A percentile compares a stretch with the other conserved stretches of the same genome.
These are phyloP conservation scores for Aspergillus latus DNA, from an alignment of 2,329 filamentous ascomycete species.

Conservation along the genomic window DNA sequence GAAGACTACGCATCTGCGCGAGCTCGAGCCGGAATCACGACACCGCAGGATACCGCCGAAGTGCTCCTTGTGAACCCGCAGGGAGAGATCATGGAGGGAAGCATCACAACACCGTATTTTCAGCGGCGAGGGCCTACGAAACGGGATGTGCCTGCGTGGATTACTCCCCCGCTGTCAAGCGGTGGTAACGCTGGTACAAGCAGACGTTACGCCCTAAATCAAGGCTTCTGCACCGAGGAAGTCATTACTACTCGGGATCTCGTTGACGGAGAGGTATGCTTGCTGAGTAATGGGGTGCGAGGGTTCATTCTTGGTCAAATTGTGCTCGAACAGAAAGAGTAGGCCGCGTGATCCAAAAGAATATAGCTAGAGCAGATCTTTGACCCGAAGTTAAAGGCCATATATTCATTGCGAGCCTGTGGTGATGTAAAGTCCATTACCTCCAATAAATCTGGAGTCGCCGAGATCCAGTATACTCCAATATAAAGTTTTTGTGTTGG, in stretches of 20 bases:
- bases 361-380: too few species aligned
- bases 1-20: constrained; percentile 71
- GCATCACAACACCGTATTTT: constrained; percentile 79
- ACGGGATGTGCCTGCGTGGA: constrained; percentile 59
- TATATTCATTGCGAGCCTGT: too few species aligned
- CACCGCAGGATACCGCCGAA: constrained; percentile 55
- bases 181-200: constrained; percentile 84
- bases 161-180: constrained; percentile 73
- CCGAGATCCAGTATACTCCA: too few species aligned
- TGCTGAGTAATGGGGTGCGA: constrained; percentile 84
- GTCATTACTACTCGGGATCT: constrained; percentile 61
- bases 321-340: constrained; percentile 12
- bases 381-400: too few species aligned
- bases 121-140: constrained; percentile 44
- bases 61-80: constrained; percentile 70
- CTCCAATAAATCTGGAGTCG: too few species aligned
- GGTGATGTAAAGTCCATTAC: too few species aligned
- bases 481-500: too few species aligned
- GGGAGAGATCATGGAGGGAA: constrained; percentile 78
- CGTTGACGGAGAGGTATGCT: constrained; percentile 72
- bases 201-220: constrained; percentile 76
- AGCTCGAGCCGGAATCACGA: constrained; percentile 56
- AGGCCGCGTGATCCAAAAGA: too few species aligned
- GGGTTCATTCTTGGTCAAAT: constrained; percentile 63
- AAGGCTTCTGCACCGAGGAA: constrained; percentile 66